A percentile compares a stretch with the other conserved stretches of the same genome.
Evolutionary conservation across 2,329 filamentous ascomycete species (phyloP).

Genomic region (Aureobasidium sp.): DNA sequence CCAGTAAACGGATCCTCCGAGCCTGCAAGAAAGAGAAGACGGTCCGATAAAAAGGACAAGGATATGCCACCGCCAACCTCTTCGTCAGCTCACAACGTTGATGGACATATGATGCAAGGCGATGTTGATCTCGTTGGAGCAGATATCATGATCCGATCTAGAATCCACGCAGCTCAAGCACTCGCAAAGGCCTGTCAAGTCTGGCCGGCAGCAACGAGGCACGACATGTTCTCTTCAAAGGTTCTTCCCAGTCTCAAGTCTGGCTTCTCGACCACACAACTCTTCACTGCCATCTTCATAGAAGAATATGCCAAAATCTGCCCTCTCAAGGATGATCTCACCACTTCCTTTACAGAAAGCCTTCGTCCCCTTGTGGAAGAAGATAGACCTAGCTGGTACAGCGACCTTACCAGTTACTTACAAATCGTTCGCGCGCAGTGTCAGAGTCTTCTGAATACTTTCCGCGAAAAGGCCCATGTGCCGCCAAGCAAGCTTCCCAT

Average conservation of each 20-base stretch:
- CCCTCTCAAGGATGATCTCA: constrained; percentile 37
- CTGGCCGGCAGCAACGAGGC: constrained; percentile 54
- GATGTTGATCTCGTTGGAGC: constrained; percentile 90
- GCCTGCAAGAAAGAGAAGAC: constrained; percentile 67
- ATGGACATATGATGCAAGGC: constrained; percentile 95
- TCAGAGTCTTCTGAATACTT: constrained; percentile 79
- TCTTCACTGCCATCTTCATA: constrained; percentile 72
- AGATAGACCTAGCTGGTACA: constrained; percentile 74
- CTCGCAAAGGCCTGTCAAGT: constrained; percentile 75
- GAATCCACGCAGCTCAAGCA: constrained; percentile 77
- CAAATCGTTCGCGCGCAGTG: constrained; percentile 88
- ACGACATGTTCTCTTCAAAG: constrained; percentile 56
- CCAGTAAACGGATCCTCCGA: constrained; percentile 48
- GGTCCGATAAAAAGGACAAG: constrained; percentile 70
- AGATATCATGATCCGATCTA: constrained; percentile 80
- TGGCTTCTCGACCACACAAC: constrained; percentile 74
- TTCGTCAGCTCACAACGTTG: constrained; percentile 79
- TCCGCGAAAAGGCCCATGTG: constrained; percentile 83
- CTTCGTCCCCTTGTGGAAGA: constrained; percentile 71
- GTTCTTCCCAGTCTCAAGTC: constrained; percentile 62
- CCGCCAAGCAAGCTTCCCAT: constrained; percentile 65
- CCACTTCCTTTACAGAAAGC: constrained; percentile 52
- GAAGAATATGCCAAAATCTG: constrained; percentile 71
- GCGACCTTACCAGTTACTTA: constrained; percentile 82
- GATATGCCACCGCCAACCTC: constrained; percentile 44